Evolutionary conservation across 2,329 filamentous ascomycete species (phyloP).

Genomic region (Thyridium curvatum): DNA sequence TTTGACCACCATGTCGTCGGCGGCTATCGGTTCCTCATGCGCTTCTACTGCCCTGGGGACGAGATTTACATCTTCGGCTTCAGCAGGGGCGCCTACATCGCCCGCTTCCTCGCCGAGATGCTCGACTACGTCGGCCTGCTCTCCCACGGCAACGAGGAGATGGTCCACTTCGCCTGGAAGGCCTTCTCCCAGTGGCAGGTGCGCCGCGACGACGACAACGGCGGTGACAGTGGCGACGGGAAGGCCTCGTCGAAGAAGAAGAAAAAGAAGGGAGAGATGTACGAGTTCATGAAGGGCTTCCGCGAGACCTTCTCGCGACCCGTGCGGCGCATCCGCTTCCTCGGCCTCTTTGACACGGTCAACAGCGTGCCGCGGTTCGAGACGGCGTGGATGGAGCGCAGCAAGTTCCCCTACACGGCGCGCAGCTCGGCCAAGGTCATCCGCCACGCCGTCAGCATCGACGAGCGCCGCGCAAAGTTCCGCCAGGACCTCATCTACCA

Average conservation of each 20-base stretch:
- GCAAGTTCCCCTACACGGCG: conserved; percentile 66
- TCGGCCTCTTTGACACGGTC: conserved; percentile 78
- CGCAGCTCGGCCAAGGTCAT: conserved; percentile 54
- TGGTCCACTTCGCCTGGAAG: conserved; percentile 80
- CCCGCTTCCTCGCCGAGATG: conserved; percentile 76
- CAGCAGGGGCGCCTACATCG: conserved; percentile 66
- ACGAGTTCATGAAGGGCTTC: conserved; percentile 71
- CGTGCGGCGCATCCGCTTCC: conserved; percentile 65
- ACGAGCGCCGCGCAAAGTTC: conserved; percentile 67
- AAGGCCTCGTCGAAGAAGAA: conserved; percentile 28
- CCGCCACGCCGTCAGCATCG: conserved; percentile 64
- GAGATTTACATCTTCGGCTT: conserved; percentile 70
- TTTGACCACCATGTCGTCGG: conserved; percentile 81
- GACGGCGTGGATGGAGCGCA: conserved; percentile 69
- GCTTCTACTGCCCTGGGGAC: conserved; percentile 59
- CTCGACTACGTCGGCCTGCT: conserved; percentile 75
- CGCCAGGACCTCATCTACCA: conserved; percentile 64
- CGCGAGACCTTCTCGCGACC: conserved; percentile 75
- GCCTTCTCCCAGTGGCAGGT: conserved; percentile 70
- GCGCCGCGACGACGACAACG: conserved; percentile 37
- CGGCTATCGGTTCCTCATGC: conserved; percentile 75
- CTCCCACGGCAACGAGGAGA: conserved; percentile 77
- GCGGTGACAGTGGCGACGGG: conserved; percentile 21
- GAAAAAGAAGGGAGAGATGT: conserved; percentile 53
- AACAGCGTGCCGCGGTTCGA: conserved; percentile 77